phyloP scores from a whole-genome alignment of 2,329 filamentous ascomycete species.

The Dothideomycetidae sp. region DNA sequence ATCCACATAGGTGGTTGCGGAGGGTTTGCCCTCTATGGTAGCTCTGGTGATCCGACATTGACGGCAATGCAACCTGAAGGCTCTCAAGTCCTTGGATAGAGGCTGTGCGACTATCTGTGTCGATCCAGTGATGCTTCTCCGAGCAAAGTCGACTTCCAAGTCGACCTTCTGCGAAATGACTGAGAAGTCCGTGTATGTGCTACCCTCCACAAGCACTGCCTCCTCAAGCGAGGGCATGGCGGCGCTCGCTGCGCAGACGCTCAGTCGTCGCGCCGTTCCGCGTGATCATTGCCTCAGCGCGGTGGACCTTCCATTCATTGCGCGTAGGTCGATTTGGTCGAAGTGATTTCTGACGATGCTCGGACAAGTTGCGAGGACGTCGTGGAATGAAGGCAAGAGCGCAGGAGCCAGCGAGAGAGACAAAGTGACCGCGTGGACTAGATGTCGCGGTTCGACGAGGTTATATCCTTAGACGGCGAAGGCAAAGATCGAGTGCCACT shows the following conservation, averaged over 20 bases:
- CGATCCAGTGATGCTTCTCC: conserved; percentile 58
- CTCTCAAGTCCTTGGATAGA: conserved; percentile 38
- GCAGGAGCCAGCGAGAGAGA: too few species aligned
- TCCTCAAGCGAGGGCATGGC: conserved; percentile 18
- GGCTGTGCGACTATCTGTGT: conserved; percentile 70
- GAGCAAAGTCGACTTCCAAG: conserved; percentile 75
- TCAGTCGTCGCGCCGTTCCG: conserved; percentile 1
- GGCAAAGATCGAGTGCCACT: too few species aligned
- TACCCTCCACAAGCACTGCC: conserved; percentile 11
- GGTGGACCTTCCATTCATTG: neutral
- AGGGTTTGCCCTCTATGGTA: conserved; percentile 27
- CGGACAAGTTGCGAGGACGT: too few species aligned
- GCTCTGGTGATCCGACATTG: conserved; percentile 45
- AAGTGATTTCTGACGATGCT: too few species aligned
- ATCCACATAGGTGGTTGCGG: conserved; percentile 38
- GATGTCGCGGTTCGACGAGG: too few species aligned
- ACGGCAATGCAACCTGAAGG: conserved; percentile 46
- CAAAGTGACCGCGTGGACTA: too few species aligned
- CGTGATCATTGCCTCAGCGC: conserved; percentile 7
- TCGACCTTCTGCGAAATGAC: conserved; percentile 77
- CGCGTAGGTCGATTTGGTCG: too few species aligned
- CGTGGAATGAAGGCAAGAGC: too few species aligned
- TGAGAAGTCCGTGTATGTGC: conserved; percentile 33
- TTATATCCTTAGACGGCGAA: too few species aligned
- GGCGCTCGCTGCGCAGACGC: conserved; percentile 14